These are phyloP conservation scores for Sclerotiophoma versabilis DNA, from an alignment of 2,329 filamentous ascomycete genomes.

Conservation along the genomic window DNA sequence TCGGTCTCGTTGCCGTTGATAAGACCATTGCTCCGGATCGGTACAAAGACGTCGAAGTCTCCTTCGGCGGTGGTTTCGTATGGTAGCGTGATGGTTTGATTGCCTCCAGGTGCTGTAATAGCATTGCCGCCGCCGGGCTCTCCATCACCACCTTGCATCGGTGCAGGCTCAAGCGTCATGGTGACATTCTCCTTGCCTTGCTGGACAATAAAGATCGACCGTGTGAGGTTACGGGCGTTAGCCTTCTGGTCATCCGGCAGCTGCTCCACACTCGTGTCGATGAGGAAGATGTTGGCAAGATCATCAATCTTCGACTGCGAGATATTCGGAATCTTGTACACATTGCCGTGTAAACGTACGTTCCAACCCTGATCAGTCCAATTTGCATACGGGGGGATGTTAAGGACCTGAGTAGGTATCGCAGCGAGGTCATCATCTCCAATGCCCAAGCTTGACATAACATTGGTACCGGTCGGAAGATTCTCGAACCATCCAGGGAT, in stretches of 20 bases:
- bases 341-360: conserved; percentile 77
- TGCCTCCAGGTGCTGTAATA: conserved; percentile 63
- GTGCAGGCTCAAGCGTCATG: conserved; percentile 67
- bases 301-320: conserved; percentile 69
- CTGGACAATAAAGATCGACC: conserved; percentile 77
- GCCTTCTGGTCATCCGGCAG: conserved; percentile 66
- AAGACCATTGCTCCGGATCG: conserved; percentile 63
- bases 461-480: conserved; percentile 68
- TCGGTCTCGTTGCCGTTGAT: conserved; percentile 69
- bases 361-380: conserved; percentile 82
- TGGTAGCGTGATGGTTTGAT: conserved; percentile 69
- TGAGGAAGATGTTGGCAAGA: conserved; percentile 73
- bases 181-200: conserved; percentile 70
- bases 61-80: conserved; percentile 71
- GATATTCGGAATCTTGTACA: conserved; percentile 80
- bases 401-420: conserved; percentile 73
- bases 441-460: conserved; percentile 68
- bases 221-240: conserved; percentile 76
- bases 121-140: conserved; percentile 58
- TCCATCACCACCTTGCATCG: conserved; percentile 61
- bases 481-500: conserved; percentile 70
- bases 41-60: conserved; percentile 76
- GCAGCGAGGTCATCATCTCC: conserved; percentile 65
- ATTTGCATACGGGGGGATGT: conserved; percentile 72
- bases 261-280: conserved; percentile 67